Base-by-base conservation (phyloP, 75 land plant genomes). In the Pinus taeda region DNA sequence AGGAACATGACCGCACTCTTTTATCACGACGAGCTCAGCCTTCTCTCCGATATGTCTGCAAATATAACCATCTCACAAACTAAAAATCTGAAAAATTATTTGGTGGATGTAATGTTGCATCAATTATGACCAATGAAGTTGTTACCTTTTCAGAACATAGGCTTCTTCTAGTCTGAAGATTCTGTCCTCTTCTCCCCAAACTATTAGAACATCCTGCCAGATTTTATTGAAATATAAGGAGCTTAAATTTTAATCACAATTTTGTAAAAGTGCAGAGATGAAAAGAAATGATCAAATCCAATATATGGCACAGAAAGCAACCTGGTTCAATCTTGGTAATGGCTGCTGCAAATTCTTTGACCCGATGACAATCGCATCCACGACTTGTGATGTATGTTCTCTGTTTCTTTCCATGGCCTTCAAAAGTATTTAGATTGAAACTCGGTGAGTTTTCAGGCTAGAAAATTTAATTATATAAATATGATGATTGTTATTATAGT, bases 141-240 rank as follows among this genome's bases (percentile, higher is more conserved):
- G 6, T 42, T 89, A 80, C 59, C 85, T 82, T 59, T n/a, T 3
- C 30, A 93, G 77, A 79, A 85, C 81, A 74, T 87, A 75, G 1
- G 80, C 96, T 78, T 91, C 65, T 56, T 91, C 91, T 15, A 84
- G 15, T 3, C 89, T 92, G 77, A 93, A 93, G 45, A 93, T 80
- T 74, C 74, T 74, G 71, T 93, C 96, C n/a, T 89, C 76, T 15
- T 89, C 91, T 22, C 96, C 96, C 96, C 96, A 93, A 6, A 93
- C 76, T 4, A 91, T 80, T 37, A 93, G n/a, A 59, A 17, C 18
- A n/a, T n/a, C n/a, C 61, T 59, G 61, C 61, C 61, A 42, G 45
- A 4, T 42, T 42, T 42, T 6, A 42, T 42, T 42, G 6, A 42
- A 42, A 42, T 42, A 4, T 42, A 42, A 0, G 45, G 2, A 33